These are phyloP conservation scores for Hypoxylon sp. DNA, from an alignment of 2,329 filamentous ascomycete species.

Conservation along the genomic window DNA sequence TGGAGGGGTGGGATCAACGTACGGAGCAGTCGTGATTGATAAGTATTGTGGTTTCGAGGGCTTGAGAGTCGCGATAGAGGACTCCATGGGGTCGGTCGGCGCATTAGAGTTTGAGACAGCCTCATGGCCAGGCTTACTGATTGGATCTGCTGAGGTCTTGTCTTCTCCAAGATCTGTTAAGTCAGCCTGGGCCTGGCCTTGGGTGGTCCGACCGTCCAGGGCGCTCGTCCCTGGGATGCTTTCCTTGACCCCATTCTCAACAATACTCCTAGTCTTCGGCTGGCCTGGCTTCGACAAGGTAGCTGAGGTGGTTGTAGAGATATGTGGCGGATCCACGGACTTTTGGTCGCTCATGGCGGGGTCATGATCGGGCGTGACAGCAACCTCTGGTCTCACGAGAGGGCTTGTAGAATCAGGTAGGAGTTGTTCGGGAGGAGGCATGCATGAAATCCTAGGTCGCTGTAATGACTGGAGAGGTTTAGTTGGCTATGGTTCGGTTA, in stretches of 20 bases:
- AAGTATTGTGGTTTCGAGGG: conserved; percentile 61
- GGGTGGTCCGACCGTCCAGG: conserved; percentile 8
- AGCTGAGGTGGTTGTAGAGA: conserved; percentile 29
- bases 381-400: conserved; percentile 38
- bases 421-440: conserved; percentile 48
- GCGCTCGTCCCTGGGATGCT: conserved; percentile 6
- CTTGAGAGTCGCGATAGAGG: conserved; percentile 63
- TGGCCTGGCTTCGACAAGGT: conserved; percentile 25
- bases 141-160: conserved; percentile 16
- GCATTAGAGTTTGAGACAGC: conserved; percentile 12
- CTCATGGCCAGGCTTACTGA: conserved; percentile 20
- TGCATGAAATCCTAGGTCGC: conserved; percentile 40
- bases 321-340: conserved; percentile 37
- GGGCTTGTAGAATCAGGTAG: conserved; percentile 39
- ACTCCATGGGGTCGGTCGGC: conserved; percentile 52
- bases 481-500: conserved; percentile 1
- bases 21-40: conserved; percentile 60
- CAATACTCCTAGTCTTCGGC: conserved; percentile 17
- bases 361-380: conserved; percentile 46
- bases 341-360: conserved; percentile 49
- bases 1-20: conserved; percentile 69
- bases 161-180: conserved; percentile 25
- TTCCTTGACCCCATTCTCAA: conserved; percentile 27
- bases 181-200: conserved; percentile 18
- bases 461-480: conserved; percentile 7